Base-by-base conservation (phyloP, 495 filamentous ascomycete genomes). In the Podospora pseudocomata region DNA sequence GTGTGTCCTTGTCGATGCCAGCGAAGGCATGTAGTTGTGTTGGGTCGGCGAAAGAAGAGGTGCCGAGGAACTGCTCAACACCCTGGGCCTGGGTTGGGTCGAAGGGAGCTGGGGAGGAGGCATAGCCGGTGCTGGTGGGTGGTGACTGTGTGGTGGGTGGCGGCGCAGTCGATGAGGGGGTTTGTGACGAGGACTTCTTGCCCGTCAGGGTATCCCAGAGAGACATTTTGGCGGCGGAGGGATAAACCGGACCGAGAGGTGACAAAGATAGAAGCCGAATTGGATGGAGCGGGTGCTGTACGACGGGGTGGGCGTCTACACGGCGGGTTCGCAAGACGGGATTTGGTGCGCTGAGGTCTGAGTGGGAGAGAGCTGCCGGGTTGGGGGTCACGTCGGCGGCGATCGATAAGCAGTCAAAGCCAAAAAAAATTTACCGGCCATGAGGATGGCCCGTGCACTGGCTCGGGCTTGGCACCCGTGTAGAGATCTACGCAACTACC, bases 201-300 rank as follows among this genome's bases (percentile, higher is more conserved):
- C 93, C 94, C 19, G 91, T 89, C 75, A 97, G 82, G 57, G 89
- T 88, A 77, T 96, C 92, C 94, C 93, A 97, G 77, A 95, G 86
- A 28, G 72, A 72, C 91, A 92, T 92, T 67, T 73, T 73, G 60
- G 39, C 15, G 27, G 15, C 39, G 9, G 39, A 49, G 39, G 7
- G 39, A 2, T 49, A 11, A 13, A 49, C 9, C 5, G 15, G 39
- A 49, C 39, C 13, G 39, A 13, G 39, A 49, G 39, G 13, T 49
- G 9, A 13, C 39, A 16, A 49, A 58, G 23, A 60, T 65, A 23
- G 18, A 56, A 49, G 15, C 2, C 57, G 57, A 59, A 59, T 62
- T 15, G 67, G 62, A 55, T 44, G 16, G 55, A 58, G 39, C 60
- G 49, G 64, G 28, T 67, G 49, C 54, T 39, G 60, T 19, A 23